phyloP scores from a whole-genome alignment of 768 basidiomycete genomes.

The Multifurca ochricompacta region DNA sequence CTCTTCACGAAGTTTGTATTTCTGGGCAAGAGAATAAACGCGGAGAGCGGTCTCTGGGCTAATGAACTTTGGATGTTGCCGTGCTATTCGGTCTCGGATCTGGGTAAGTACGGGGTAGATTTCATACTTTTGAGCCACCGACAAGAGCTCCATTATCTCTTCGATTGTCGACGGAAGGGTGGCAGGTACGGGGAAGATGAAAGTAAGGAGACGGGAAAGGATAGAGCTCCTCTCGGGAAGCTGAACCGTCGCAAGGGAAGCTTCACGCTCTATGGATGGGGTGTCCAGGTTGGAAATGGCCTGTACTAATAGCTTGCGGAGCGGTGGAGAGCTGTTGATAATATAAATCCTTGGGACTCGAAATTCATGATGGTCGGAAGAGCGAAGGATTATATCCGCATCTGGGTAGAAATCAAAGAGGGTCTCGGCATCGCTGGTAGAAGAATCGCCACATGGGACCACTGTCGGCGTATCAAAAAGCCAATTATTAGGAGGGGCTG shows the following conservation, averaged over 20 bases:
- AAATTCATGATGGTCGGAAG: constrained; percentile 37
- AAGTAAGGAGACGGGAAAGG: neutral
- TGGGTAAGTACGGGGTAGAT: neutral
- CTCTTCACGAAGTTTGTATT: neutral
- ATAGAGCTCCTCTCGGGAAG: neutral
- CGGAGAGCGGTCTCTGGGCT: neutral
- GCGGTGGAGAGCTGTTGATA: constrained; percentile 35
- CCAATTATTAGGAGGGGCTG: too few relatives aligned
- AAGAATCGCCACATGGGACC: too few relatives aligned
- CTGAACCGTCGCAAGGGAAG: too few relatives aligned
- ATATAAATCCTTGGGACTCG: constrained; percentile 38
- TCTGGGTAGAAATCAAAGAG: constrained; percentile 24
- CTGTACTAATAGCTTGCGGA: constrained; percentile 21
- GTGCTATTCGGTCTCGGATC: neutral
- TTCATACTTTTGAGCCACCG: constrained; percentile 5
- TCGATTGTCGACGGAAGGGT: neutral
- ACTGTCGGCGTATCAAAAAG: too few relatives aligned
- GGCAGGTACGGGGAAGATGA: neutral
- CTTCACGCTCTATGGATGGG: too few relatives aligned
- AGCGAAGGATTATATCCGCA: constrained; percentile 37
- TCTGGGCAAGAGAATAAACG: neutral
- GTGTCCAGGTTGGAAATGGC: neutral
- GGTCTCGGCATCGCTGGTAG: too few relatives aligned
- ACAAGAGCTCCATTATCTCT: neutral
- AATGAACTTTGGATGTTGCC: neutral